phyloP scores from a whole-genome alignment of 2,329 filamentous ascomycete species.

The Epichloe typhina region DNA sequence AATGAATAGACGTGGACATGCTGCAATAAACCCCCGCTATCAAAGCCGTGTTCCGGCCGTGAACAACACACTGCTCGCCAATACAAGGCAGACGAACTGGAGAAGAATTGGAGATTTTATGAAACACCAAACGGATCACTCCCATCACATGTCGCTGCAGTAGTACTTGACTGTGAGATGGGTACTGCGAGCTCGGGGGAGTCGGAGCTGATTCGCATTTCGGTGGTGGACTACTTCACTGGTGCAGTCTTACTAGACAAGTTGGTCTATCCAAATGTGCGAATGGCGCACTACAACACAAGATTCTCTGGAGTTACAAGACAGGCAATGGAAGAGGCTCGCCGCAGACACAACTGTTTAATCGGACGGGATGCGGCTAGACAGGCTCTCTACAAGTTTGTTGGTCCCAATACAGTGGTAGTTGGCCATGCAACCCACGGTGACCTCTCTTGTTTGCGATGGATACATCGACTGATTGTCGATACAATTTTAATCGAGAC shows the following conservation, averaged over 20 bases:
- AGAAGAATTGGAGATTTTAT: constrained; percentile 14
- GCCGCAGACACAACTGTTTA: constrained; percentile 20
- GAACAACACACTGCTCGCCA: constrained; percentile 13
- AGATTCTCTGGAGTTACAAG: constrained; percentile 34
- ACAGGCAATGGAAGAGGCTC: constrained; percentile 23
- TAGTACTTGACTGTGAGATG: constrained; percentile 45
- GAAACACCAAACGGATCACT: constrained; percentile 5
- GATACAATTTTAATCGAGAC: constrained; percentile 29
- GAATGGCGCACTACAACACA: constrained; percentile 36
- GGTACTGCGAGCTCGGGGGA: constrained; percentile 32
- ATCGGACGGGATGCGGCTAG: constrained; percentile 29
- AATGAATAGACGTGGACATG: constrained; percentile 17
- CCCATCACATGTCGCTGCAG: constrained; percentile 10
- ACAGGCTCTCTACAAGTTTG: constrained; percentile 26
- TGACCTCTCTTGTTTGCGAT: constrained; percentile 32
- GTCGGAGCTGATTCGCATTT: constrained; percentile 37
- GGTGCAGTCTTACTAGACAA: constrained; percentile 33
- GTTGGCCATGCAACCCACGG: constrained; percentile 30
- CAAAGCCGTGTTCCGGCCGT: constrained; percentile 14
- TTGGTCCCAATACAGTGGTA: constrained; percentile 33
- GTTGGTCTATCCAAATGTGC: constrained; percentile 33
- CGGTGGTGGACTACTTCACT: constrained; percentile 37
- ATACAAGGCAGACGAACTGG: constrained; percentile 15
- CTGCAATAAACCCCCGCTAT: constrained; percentile 12
- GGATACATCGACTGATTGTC: constrained; percentile 31